Percentiles rank a stretch among this genome's conserved stretches.
Evolutionary conservation across 2,329 filamentous ascomycete species (phyloP).

Genomic region (Monosporascus cannonballus): DNA sequence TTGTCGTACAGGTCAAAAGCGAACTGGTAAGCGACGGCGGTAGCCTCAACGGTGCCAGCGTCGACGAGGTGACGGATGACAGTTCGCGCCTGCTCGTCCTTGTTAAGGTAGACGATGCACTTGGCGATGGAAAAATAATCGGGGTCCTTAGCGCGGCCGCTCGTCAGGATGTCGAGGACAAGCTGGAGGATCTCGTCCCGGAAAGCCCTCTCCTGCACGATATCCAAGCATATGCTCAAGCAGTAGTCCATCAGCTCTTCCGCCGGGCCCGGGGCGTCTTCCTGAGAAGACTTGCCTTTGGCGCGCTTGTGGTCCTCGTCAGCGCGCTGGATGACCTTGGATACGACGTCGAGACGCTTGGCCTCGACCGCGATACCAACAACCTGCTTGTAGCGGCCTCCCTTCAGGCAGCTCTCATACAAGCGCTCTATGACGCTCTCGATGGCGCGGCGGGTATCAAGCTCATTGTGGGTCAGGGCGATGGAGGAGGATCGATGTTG

Average conservation of each 20-base stretch:
- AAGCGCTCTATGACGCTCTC: conserved; percentile 81
- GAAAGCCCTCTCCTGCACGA: conserved; percentile 87
- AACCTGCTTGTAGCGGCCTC: conserved; percentile 88
- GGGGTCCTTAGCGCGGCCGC: conserved; percentile 76
- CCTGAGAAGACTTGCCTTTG: conserved; percentile 52
- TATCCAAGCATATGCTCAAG: conserved; percentile 92
- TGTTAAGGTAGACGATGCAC: conserved; percentile 92
- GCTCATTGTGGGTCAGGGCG: conserved; percentile 58
- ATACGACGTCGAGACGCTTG: conserved; percentile 81
- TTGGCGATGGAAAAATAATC: conserved; percentile 98
- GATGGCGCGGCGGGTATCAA: conserved; percentile 69
- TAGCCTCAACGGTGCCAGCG: conserved; percentile 69
- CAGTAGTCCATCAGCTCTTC: conserved; percentile 98
- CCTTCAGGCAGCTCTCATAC: conserved; percentile 82
- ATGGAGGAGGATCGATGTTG: conserved; percentile 52
- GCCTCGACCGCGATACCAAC: conserved; percentile 96
- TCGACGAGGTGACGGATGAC: conserved; percentile 79
- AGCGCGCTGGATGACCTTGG: conserved; percentile 81
- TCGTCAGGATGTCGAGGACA: conserved; percentile 83
- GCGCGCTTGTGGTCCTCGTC: conserved; percentile 74
- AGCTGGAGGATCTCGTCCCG: conserved; percentile 79
- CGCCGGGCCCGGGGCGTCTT: conserved; percentile 52
- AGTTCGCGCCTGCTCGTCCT: conserved; percentile 81
- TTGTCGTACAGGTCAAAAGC: conserved; percentile 98
- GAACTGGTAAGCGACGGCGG: conserved; percentile 90